These are phyloP conservation scores for Carpinus fangiana DNA, from an alignment of 306 rosid genomes.

Conservation along the genomic window DNA sequence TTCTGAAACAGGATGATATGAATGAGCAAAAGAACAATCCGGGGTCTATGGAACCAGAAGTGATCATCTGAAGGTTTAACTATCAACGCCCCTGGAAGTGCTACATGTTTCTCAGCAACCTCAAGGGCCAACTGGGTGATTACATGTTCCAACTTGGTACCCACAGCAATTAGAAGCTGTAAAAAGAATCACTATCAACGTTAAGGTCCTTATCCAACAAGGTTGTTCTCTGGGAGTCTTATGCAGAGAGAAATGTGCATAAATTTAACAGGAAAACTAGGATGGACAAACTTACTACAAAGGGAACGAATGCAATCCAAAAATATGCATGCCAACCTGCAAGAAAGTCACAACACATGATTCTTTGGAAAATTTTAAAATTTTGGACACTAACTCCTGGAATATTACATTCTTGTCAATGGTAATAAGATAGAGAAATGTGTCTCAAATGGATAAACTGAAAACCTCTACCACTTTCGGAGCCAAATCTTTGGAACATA, in stretches of 20 bases:
- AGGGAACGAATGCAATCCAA: constrained; percentile 39
- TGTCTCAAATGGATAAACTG: not conserved
- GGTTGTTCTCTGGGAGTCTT: not conserved
- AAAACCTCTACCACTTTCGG: not conserved
- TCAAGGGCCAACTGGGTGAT: constrained; percentile 35
- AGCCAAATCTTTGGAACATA: not conserved
- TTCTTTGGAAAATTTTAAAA: not conserved
- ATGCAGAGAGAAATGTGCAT: not conserved
- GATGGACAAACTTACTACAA: constrained; percentile 24
- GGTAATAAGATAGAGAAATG: not conserved
- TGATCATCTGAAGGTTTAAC: constrained; percentile 39
- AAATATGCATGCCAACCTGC: constrained; percentile 40
- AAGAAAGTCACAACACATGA: not conserved
- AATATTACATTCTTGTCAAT: not conserved
- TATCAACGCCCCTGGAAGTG: constrained; percentile 35
- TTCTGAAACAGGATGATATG: constrained; percentile 41
- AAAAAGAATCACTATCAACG: not conserved
- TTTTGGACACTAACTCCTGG: not conserved
- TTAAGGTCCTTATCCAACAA: not conserved
- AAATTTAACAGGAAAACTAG: not conserved
- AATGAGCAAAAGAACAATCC: constrained; percentile 30
- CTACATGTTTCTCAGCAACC: constrained; percentile 40
- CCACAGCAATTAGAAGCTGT: constrained; percentile 40
- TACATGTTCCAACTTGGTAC: constrained; percentile 41
- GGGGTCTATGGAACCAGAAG: constrained; percentile 36